Conservation (phyloP, 177 flowering plant species). For the Telopea speciosissima region DNA sequence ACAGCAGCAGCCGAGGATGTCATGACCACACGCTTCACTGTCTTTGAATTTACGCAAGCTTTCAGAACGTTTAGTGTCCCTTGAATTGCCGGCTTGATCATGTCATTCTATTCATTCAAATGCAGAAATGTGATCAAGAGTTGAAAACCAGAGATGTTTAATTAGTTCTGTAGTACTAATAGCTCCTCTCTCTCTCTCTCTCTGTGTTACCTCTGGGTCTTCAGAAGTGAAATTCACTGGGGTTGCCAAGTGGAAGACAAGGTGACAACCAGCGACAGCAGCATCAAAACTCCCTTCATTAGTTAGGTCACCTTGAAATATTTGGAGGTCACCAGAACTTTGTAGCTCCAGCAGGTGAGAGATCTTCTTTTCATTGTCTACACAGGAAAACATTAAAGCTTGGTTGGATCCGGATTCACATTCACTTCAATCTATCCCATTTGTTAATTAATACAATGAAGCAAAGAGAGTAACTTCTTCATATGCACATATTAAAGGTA, state of each 20-base stretch:
- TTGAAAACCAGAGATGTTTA: not conserved
- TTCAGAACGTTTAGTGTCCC: constrained; percentile 56
- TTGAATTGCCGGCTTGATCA: constrained; percentile 74
- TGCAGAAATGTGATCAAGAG: not conserved
- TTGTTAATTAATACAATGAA: no score
- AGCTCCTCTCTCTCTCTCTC: not conserved
- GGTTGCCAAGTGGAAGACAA: constrained; percentile 76
- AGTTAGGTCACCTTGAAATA: constrained; percentile 56
- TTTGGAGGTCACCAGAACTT: constrained; percentile 39
- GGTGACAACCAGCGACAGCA: constrained; percentile 46
- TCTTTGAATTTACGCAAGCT: constrained; percentile 49
- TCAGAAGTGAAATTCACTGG: constrained; percentile 65
- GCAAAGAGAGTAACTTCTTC: not conserved
- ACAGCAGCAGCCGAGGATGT: constrained; percentile 84
- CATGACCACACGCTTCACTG: constrained; percentile 60
- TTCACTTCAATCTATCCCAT: not conserved
- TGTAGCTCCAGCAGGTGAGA: constrained; percentile 50
- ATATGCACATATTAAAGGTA: not conserved
- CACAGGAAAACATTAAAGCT: not conserved
- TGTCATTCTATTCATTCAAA: constrained; percentile 40
- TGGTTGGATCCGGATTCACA: not conserved
- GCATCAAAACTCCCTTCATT: constrained; percentile 54
- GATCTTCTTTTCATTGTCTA: constrained; percentile 57
- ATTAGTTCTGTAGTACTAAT: not conserved
- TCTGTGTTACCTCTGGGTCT: constrained; percentile 61